Percentiles rank a stretch among this genome's conserved stretches.
phyloP scores from a whole-genome alignment of 1,284 basidiomycete species.

The Ceratobasidium sp. region DNA sequence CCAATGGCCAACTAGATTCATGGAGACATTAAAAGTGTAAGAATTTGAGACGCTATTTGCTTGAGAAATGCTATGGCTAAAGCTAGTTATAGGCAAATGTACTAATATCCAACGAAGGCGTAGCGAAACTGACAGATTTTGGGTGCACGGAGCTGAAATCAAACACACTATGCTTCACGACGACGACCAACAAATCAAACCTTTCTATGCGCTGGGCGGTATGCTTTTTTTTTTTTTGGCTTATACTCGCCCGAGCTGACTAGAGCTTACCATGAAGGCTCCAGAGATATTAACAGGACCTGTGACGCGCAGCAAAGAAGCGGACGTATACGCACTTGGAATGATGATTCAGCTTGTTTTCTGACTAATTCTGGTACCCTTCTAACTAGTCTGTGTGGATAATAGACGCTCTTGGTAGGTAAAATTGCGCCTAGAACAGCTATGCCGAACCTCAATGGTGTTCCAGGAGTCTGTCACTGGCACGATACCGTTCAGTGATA shows the following conservation, averaged over 20 bases:
- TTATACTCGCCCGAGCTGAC: no score
- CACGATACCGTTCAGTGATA: background rate
- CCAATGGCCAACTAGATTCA: background rate
- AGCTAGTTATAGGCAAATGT: no score
- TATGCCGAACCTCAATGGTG: background rate
- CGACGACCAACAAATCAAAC: background rate
- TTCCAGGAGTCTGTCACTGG: conserved; percentile 1
- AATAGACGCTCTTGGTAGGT: no score
- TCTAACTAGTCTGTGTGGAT: no score
- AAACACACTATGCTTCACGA: background rate
- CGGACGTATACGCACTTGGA: conserved; percentile 18
- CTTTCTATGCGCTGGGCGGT: background rate
- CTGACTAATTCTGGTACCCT: no score
- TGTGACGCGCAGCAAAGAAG: background rate
- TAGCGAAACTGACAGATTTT: no score
- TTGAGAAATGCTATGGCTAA: no score
- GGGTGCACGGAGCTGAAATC: background rate
- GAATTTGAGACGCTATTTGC: background rate
- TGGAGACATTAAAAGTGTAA: conserved; percentile 10
- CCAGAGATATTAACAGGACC: background rate
- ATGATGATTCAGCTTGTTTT: no score
- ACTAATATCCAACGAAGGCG: no score
- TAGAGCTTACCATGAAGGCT: no score
- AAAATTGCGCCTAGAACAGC: no score
- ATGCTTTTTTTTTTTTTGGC: background rate